Percentiles rank a stretch among this genome's conserved stretches.
Conservation (phyloP, 805 yeast genomes). For the Candida maris region DNA sequence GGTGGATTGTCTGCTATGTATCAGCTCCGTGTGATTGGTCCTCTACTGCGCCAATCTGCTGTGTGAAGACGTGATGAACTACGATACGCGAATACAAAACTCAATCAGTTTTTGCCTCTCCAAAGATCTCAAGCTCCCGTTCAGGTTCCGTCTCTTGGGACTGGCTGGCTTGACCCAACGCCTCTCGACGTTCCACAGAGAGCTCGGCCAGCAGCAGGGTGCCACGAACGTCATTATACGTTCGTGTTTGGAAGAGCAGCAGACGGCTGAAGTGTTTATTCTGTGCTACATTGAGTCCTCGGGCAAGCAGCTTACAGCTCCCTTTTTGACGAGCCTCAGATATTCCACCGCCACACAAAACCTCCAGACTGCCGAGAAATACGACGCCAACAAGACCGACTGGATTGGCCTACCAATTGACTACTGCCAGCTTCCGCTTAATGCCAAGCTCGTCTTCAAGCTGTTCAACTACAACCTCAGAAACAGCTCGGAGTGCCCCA, state of each 20-base stretch:
- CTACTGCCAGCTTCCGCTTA: constrained; percentile 65
- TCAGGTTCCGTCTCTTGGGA: constrained; percentile 41
- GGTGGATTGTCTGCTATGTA: no score
- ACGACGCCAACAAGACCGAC: constrained; percentile 35
- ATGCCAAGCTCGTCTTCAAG: constrained; percentile 55
- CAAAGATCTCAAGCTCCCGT: constrained; percentile 47
- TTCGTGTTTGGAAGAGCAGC: constrained; percentile 15
- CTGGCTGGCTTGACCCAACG: constrained; percentile 17
- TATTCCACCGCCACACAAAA: constrained; percentile 9
- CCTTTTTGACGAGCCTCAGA: constrained; percentile 17
- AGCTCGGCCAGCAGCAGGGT: constrained; percentile 3
- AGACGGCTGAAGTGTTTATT: constrained; percentile 12
- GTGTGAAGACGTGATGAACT: constrained; percentile 18
- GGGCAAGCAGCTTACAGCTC: constrained; percentile 22
- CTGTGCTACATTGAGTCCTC: constrained; percentile 16
- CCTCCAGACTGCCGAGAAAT: neutral
- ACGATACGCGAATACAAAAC: constrained; percentile 20
- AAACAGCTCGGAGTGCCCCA: constrained; percentile 42
- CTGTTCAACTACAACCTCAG: constrained; percentile 64
- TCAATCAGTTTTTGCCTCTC: constrained; percentile 46
- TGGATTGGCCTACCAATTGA: constrained; percentile 72
- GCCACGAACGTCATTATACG: constrained; percentile 14
- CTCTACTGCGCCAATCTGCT: no score
- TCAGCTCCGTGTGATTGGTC: no score
- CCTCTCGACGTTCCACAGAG: constrained; percentile 7